These are phyloP conservation scores for Gaeumannomyces sp. DNA, from an alignment of 2,329 filamentous ascomycete species.

Conservation along the genomic window DNA sequence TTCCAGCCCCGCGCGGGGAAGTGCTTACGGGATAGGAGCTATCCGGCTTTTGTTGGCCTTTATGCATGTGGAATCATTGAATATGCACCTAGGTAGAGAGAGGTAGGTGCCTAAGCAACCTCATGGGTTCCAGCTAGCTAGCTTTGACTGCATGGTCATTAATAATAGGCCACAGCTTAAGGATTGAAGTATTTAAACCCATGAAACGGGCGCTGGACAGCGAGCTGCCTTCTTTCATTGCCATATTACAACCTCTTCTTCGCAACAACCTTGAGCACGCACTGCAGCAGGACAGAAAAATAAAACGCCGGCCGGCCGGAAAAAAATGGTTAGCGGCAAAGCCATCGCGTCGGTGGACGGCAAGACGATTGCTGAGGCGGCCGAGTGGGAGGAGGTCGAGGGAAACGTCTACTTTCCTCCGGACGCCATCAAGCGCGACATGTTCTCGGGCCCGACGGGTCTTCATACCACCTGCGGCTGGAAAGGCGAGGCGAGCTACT, in stretches of 20 bases:
- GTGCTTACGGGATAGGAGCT: background rate
- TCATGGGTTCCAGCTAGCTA: background rate
- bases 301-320: too few species aligned
- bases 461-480: conserved; percentile 46
- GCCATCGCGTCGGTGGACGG: conserved; percentile 41
- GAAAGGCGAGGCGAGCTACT: conserved; percentile 54
- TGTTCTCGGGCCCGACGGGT: conserved; percentile 35
- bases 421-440: conserved; percentile 35
- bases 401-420: conserved; percentile 53
- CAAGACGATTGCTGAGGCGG: conserved; percentile 42
- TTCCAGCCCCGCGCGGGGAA: background rate
- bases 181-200: background rate
- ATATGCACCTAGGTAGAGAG: background rate
- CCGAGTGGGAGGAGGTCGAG: conserved; percentile 48
- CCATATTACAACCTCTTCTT: too few species aligned
- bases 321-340: conserved; percentile 13
- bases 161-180: background rate
- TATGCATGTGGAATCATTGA: background rate
- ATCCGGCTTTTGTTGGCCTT: background rate
- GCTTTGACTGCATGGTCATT: background rate
- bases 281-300: background rate
- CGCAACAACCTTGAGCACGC: background rate
- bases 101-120: too few species aligned
- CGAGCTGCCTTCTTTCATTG: too few species aligned
- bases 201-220: background rate